Evolutionary conservation across 2,329 filamentous ascomycete genomes (phyloP).

Genomic region (Elsinoe perseae): DNA sequence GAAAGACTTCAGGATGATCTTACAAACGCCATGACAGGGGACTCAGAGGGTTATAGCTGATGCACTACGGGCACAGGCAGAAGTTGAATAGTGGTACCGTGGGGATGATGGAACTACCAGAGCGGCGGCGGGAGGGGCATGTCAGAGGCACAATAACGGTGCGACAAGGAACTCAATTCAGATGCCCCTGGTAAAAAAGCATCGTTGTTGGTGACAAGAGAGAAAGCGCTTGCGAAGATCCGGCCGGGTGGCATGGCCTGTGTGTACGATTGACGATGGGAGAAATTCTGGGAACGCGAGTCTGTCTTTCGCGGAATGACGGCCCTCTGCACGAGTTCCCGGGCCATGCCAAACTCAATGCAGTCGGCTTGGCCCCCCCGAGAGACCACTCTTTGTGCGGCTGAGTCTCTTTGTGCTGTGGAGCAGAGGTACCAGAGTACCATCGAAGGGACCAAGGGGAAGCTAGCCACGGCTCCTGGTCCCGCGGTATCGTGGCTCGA

Average conservation of each 20-base stretch:
- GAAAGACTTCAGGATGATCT: neutral
- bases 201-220: conserved; percentile 4
- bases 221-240: conserved; percentile 12
- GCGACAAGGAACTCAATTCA: conserved; percentile 13
- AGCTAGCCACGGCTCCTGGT: conserved; percentile 10
- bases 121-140: conserved; percentile 9
- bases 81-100: conserved; percentile 8
- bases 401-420: neutral
- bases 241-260: conserved; percentile 10
- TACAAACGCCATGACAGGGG: conserved; percentile 11
- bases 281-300: conserved; percentile 4
- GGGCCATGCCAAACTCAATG: conserved; percentile 2
- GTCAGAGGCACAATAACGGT: conserved; percentile 6
- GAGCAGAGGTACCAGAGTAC: neutral
- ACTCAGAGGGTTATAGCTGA: conserved; percentile 5
- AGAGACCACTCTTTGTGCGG: neutral
- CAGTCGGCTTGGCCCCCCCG: neutral
- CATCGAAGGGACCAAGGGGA: neutral
- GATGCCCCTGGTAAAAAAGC: conserved; percentile 7
- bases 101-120: neutral
- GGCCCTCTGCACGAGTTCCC: conserved; percentile 11
- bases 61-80: conserved; percentile 4
- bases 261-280: conserved; percentile 10
- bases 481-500: conserved; percentile 11
- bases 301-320: conserved; percentile 7